Conservation (phyloP, 306 rosid genomes). For the Cicer cuneatum region DNA sequence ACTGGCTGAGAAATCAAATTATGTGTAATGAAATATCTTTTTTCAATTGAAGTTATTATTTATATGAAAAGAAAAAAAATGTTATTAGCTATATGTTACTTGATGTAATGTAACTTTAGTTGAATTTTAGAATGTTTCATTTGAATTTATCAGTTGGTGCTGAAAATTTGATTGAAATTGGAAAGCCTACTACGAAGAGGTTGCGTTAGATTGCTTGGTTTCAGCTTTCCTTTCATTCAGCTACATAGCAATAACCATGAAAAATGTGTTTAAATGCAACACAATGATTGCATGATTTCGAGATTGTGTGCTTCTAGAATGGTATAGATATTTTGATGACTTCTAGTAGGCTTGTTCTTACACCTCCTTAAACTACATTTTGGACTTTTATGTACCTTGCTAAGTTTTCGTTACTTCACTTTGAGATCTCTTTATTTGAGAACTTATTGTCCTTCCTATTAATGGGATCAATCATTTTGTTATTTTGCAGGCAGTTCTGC, state of each 20-base stretch:
- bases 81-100: background rate
- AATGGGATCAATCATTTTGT: slow-evolving; percentile 17
- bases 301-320: slow-evolving; percentile 1
- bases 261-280: slow-evolving; percentile 16
- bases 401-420: slow-evolving; percentile 3
- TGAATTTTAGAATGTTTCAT: slow-evolving; percentile 1
- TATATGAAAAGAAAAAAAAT: background rate
- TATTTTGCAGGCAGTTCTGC: slow-evolving; percentile 87
- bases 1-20: background rate
- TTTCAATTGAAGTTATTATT: slow-evolving; percentile 7
- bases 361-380: slow-evolving; percentile 29
- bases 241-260: background rate
- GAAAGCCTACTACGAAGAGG: background rate
- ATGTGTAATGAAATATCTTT: slow-evolving; percentile 15
- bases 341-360: slow-evolving; percentile 4
- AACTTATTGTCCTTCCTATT: slow-evolving; percentile 4
- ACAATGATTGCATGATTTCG: background rate
- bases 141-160: background rate
- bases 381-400: slow-evolving; percentile 2
- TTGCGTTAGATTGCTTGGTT: slow-evolving; percentile 16
- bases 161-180: background rate
- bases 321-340: slow-evolving; percentile 1
- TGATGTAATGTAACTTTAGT: background rate
- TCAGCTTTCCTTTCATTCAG: slow-evolving; percentile 10
- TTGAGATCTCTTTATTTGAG: background rate